Evolutionary conservation across 176 grass and related monocot species (phyloP).

Genomic region (Ensete ventricosum): DNA sequence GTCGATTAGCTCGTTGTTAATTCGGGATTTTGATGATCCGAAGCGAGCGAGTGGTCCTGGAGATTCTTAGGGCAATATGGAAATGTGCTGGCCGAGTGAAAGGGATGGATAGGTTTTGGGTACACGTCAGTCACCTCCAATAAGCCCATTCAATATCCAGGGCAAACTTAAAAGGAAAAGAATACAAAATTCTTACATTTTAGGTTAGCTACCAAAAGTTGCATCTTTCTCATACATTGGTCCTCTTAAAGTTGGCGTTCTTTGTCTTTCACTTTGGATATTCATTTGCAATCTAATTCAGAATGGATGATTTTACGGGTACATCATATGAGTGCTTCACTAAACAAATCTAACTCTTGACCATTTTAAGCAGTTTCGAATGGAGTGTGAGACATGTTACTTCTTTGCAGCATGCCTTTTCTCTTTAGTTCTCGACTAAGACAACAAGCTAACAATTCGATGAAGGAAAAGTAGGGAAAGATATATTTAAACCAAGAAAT

Average conservation of each 20-base stretch:
- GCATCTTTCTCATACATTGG: not conserved
- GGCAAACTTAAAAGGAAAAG: no score
- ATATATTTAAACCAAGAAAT: not conserved
- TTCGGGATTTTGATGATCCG: not conserved
- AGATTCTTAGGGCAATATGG: not conserved
- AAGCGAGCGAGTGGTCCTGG: not conserved
- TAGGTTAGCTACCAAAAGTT: no score
- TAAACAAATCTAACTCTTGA: not conserved
- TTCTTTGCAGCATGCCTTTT: not conserved
- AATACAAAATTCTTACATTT: no score
- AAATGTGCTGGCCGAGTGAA: not conserved
- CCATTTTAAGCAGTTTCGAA: not conserved
- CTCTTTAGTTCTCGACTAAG: not conserved
- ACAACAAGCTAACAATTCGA: not conserved
- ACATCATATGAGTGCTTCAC: not conserved
- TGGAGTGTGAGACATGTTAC: not conserved
- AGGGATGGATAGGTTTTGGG: not conserved
- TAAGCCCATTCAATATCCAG: not conserved
- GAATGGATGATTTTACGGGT: not conserved
- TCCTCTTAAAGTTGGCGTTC: not conserved
- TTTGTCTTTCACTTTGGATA: not conserved
- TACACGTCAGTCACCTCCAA: not conserved
- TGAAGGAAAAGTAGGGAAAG: not conserved
- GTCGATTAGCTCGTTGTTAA: not conserved
- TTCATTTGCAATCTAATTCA: not conserved